Evolutionary conservation across 345 rosid genomes (phyloP).

Genomic region (Anacardium occidentale): DNA sequence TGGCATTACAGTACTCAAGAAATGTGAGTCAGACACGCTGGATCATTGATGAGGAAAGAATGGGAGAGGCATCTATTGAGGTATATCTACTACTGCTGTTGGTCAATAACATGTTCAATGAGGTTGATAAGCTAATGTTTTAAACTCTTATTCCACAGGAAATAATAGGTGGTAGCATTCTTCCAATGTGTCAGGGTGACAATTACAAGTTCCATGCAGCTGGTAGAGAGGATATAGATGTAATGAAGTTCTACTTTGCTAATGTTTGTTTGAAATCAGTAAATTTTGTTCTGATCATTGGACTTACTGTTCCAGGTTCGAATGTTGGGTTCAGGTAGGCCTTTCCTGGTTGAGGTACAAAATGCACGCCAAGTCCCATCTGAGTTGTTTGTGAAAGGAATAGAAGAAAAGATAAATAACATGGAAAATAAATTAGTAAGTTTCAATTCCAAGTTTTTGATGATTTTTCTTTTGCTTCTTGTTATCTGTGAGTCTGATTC

Average conservation of each 20-base stretch:
- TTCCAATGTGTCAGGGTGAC: slow-evolving; percentile 76
- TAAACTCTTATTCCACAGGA: slow-evolving; percentile 46
- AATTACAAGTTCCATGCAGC: slow-evolving; percentile 96
- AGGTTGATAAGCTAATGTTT: slow-evolving; percentile 20
- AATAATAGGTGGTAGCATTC: slow-evolving; percentile 72
- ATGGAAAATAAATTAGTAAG: slow-evolving; percentile 64
- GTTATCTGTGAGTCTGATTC: not conserved
- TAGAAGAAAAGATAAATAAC: slow-evolving; percentile 66
- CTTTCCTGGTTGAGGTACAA: slow-evolving; percentile 89
- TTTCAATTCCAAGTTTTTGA: not conserved
- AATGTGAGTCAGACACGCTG: slow-evolving; percentile 94
- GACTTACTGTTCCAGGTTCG: slow-evolving; percentile 62
- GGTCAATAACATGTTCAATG: not conserved
- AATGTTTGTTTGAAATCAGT: slow-evolving; percentile 16
- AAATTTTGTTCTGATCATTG: slow-evolving; percentile 23
- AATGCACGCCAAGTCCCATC: slow-evolving; percentile 78
- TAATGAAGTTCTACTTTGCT: slow-evolving; percentile 27
- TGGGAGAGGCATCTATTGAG: slow-evolving; percentile 96
- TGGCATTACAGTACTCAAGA: slow-evolving; percentile 71
- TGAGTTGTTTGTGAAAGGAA: slow-evolving; percentile 49
- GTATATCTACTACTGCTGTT: slow-evolving; percentile 34
- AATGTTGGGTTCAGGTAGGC: slow-evolving; percentile 98
- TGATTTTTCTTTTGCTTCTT: not conserved
- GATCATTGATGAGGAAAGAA: slow-evolving; percentile 96
- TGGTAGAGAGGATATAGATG: slow-evolving; percentile 99